These are phyloP conservation scores for Saccharum hybrid DNA, from an alignment of 202 grass and related monocot genomes.

Conservation along the genomic window DNA sequence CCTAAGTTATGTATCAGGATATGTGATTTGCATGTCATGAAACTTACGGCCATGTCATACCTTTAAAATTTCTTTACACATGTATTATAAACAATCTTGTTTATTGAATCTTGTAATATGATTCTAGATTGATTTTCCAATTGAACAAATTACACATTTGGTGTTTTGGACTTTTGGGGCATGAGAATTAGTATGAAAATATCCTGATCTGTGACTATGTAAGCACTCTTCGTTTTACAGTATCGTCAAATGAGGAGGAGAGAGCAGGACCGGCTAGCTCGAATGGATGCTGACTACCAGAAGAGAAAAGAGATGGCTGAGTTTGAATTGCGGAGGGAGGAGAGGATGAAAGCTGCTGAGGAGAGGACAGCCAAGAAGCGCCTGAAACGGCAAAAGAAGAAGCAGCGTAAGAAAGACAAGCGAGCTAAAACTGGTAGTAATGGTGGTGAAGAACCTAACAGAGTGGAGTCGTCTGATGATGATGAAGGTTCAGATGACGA, in stretches of 20 bases:
- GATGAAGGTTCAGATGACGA: constrained; percentile 49
- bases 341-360: constrained; percentile 81
- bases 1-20: background rate
- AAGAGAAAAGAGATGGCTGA: constrained; percentile 76
- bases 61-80: background rate
- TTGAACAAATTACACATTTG: background rate
- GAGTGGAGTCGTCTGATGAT: constrained; percentile 47
- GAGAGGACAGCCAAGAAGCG: constrained; percentile 84
- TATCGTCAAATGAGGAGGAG: constrained; percentile 97
- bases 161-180: background rate
- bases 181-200: constrained; percentile 12
- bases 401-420: constrained; percentile 75
- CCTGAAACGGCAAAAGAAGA: constrained; percentile 81
- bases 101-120: background rate
- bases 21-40: background rate
- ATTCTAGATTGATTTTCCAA: background rate
- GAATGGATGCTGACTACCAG: constrained; percentile 81
- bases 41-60: background rate
- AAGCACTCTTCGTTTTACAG: constrained; percentile 50
- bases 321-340: constrained; percentile 79
- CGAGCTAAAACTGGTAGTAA: constrained; percentile 40
- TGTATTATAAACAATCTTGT: constrained; percentile 29
- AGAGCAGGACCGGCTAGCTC: constrained; percentile 77
- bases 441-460: constrained; percentile 41
- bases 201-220: background rate